Evolutionary conservation across 208 protist genomes (phyloP), one percentile per base, ranked within the genome.

Genomic region (Crithidia sp.): DNA sequence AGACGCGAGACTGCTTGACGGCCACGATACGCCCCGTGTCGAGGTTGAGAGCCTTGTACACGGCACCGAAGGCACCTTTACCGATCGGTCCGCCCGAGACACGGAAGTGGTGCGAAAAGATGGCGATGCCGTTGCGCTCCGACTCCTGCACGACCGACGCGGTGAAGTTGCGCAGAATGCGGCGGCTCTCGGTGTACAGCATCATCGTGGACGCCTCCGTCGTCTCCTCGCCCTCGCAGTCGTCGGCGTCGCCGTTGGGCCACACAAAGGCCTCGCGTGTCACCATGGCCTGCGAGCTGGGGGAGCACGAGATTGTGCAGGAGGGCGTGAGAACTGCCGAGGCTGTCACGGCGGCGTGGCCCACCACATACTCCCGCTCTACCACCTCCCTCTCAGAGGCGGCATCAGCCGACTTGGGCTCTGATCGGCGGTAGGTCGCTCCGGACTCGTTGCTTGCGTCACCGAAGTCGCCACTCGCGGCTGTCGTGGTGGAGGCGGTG

Each of bases 1-100:
- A 76, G 67, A 79, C 85, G 67, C 86, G 86, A 3, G 83, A 88
- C 75, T 91, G 84, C 69, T 91, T 91, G 43, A 91, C 87, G 14
- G 87, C 87, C 5, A 91, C 84, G 49, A 87, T 83, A 39, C 67
- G 41, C 56, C 87, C 87, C 16, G 80, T 89, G 53, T 89, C 82
- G 19, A 91, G 79, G 67, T 91, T 84, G 40, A 91, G 74, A 39
- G 87, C 87, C 43, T 75, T 81, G 66, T 85, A 91, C 14, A 91
- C 87, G 8, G 87, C 87, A 37, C 87, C 87, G 50, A 91, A 91
- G 14, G 83, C 87, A 45, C 87, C 87, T 50, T 83, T 87, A 12
- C 87, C 87, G 37, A 91, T 86, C 12, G 83, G 83, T 9, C 72
- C 74, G 41, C 86, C 82, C 50, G 78, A 82, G 16, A 91, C 75